Conservation (phyloP, 495 filamentous ascomycete species). For the Hamigera avellanea region DNA sequence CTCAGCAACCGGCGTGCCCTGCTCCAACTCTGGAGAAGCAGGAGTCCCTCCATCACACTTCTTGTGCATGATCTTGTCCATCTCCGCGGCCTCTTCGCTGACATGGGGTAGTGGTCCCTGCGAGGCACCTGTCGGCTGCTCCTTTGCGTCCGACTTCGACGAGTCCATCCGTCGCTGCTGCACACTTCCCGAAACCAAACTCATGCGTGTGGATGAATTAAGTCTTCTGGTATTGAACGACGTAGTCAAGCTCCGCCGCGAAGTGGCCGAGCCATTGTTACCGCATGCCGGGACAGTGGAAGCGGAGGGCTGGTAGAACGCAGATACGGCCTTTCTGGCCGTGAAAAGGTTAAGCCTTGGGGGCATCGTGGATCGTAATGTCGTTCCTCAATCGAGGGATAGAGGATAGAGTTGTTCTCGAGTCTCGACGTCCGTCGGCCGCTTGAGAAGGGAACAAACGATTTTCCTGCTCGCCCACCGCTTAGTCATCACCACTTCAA, state of each 20-base stretch:
- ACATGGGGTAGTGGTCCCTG: constrained; percentile 47
- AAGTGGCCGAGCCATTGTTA: constrained; percentile 1
- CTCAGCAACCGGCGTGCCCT: constrained; percentile 55
- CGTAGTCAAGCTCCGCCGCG: neutral
- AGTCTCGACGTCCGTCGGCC: too few species aligned
- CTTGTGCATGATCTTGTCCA: constrained; percentile 37
- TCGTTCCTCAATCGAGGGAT: too few species aligned
- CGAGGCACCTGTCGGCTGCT: constrained; percentile 36
- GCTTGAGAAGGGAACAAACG: neutral
- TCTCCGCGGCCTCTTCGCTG: constrained; percentile 52
- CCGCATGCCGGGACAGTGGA: neutral
- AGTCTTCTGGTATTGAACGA: constrained; percentile 8
- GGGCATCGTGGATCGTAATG: constrained; percentile 14
- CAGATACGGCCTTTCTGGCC: constrained; percentile 23
- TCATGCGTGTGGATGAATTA: constrained; percentile 12
- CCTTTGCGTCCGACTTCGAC: constrained; percentile 32
- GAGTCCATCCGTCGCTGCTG: constrained; percentile 30
- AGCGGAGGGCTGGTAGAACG: constrained; percentile 8
- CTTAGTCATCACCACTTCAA: neutral
- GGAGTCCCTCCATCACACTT: constrained; percentile 27
- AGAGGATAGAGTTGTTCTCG: too few species aligned
- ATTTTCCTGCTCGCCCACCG: neutral
- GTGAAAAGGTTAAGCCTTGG: constrained; percentile 29
- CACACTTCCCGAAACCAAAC: constrained; percentile 4
- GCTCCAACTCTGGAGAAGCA: constrained; percentile 50